Evolutionary conservation across 2,329 filamentous ascomycete genomes (phyloP), one percentile per base, ranked within the genome.

Genomic region (Ceratocystis alfenasii): DNA sequence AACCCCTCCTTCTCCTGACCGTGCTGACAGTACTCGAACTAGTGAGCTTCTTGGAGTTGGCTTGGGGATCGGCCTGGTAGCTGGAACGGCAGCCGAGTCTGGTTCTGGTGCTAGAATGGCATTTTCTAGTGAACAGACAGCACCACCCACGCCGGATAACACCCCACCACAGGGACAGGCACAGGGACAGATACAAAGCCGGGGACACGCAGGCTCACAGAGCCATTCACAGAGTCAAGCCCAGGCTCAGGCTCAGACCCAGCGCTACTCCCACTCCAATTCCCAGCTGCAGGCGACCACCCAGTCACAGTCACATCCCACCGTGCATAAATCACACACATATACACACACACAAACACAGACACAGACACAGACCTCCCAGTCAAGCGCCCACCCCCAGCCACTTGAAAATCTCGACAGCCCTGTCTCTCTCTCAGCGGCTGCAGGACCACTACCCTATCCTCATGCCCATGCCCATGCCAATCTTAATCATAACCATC

Each of bases 91-190:
- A 10, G 15, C 22, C 7, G 48, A 22, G n/a, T 7, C 53, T 28
- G 28, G 53, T 5, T 28, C 53, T 28, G 22, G 50, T 57, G 22
- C 53, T 17, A 57, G 53, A 25, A 25, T 63, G 61, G 25, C 44
- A 5, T 48, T 48, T 20, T 50, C 62, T 44, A 33, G 55, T 17
- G 45, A 44, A 36, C 65, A 67, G 62, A 64, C 44, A 33, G 65
- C 55, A 6, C 62, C 62, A 44, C 62, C 62, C 4, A 64, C 65
- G 4, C 62, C 65, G 25, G 62, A 64, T 30, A 62, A 64, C 20
- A 67, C 65, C 5, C 65, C 62, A 17, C 65, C 62, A 59, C 61
- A 66, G 15, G 36, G 44, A 33, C 48, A 63, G 36, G 44, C 44
- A 41, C 55, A 59, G 53, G 36, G 12, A 41, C 36, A 41, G 36